Evolutionary conservation across 202 grass and related monocot species (phyloP).

Genomic region (Musa balbisiana): DNA sequence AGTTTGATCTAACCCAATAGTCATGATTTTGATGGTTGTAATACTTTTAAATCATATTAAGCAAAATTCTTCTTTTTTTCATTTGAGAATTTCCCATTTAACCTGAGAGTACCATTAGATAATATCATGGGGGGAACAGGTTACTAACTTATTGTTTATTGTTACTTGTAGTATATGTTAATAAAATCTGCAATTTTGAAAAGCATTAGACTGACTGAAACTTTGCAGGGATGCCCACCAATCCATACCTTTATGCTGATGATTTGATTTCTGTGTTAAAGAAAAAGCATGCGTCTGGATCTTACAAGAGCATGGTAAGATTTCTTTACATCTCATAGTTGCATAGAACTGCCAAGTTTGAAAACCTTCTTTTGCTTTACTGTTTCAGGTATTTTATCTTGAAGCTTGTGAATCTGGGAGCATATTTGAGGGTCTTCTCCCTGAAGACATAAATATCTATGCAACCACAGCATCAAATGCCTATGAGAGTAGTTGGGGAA

Average conservation of each 20-base stretch:
- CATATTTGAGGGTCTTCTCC: conserved; percentile 81
- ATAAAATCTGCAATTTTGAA: too few relatives aligned
- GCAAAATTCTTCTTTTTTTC: too few relatives aligned
- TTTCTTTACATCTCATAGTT: not conserved
- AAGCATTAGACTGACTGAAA: not conserved
- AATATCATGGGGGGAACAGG: too few relatives aligned
- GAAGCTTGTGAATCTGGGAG: conserved; percentile 92
- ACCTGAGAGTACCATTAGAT: too few relatives aligned
- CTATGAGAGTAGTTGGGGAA: conserved; percentile 91
- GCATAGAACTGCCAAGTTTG: not conserved
- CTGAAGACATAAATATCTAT: conserved; percentile 67
- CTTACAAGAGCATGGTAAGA: conserved; percentile 88
- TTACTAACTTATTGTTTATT: too few relatives aligned
- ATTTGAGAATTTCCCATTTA: too few relatives aligned
- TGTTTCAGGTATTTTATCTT: conserved; percentile 80
- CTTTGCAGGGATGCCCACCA: conserved; percentile 68
- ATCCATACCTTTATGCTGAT: conserved; percentile 72
- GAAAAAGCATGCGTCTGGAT: conserved; percentile 71
- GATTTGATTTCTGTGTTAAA: conserved; percentile 70
- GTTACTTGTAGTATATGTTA: too few relatives aligned
- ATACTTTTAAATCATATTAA: too few relatives aligned
- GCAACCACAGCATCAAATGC: conserved; percentile 86
- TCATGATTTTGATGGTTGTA: too few relatives aligned
- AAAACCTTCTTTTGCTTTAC: not conserved
- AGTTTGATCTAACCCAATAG: too few relatives aligned